These are phyloP conservation scores for Penicillium paxilli DNA, from an alignment of 495 filamentous ascomycete genomes.

Conservation along the genomic window DNA sequence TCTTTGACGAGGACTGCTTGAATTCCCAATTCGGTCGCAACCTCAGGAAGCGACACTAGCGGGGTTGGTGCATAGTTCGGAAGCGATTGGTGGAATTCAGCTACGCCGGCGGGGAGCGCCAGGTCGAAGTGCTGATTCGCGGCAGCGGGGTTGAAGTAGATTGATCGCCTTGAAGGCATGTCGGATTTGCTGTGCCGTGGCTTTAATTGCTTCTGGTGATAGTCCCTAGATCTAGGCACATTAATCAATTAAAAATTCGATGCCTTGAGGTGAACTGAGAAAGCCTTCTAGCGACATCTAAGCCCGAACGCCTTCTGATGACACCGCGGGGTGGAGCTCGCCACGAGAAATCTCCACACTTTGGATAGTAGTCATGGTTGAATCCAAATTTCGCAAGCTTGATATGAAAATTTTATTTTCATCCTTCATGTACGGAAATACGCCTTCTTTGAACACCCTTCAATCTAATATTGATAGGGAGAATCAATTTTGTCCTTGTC, in stretches of 20 bases:
- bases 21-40: conserved; percentile 59
- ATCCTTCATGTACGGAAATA: not conserved
- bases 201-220: too few species aligned
- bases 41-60: conserved; percentile 47
- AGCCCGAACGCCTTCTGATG: conserved; percentile 12
- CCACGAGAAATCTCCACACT: not conserved
- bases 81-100: conserved; percentile 52
- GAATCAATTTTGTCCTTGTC: not conserved
- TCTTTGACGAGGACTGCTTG: conserved; percentile 58
- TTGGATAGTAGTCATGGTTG: too few species aligned
- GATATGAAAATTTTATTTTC: not conserved
- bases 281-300: conserved; percentile 10
- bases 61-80: conserved; percentile 49
- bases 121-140: conserved; percentile 16
- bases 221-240: too few species aligned
- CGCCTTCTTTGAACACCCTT: not conserved
- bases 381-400: not conserved
- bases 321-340: conserved; percentile 13
- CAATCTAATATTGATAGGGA: not conserved
- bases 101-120: conserved; percentile 14
- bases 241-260: not conserved
- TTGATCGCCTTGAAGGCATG: conserved; percentile 24
- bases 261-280: not conserved
- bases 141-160: conserved; percentile 33
- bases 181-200: not conserved